Evolutionary conservation across 805 yeast species (phyloP).

Genomic region (Wickerhamiella sergipiensis): DNA sequence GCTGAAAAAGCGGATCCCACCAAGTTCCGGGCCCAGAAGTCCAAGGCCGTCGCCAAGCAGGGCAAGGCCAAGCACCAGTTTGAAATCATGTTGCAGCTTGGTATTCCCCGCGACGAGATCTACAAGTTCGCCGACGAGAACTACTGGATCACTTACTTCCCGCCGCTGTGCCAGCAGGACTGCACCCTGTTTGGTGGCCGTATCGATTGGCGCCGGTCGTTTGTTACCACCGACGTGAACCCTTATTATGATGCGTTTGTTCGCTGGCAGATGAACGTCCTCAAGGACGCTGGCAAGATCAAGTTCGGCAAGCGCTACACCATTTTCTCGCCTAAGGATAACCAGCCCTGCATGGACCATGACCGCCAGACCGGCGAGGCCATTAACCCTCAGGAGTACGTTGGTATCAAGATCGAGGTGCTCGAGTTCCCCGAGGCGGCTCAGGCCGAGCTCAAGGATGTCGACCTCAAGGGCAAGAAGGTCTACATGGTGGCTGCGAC

Average conservation of each 20-base stretch:
- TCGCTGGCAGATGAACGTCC: conserved; percentile 89
- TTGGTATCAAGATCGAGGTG: conserved; percentile 65
- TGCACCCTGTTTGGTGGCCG: conserved; percentile 78
- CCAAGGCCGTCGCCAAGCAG: conserved; percentile 86
- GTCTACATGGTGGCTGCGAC: conserved; percentile 89
- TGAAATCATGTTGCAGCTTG: conserved; percentile 92
- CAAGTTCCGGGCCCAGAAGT: conserved; percentile 82
- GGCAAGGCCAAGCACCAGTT: conserved; percentile 91
- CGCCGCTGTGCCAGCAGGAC: conserved; percentile 72
- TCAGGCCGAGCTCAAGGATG: conserved; percentile 30
- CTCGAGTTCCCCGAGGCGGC: conserved; percentile 33
- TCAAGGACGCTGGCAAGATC: conserved; percentile 76
- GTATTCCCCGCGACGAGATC: conserved; percentile 73
- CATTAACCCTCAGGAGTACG: conserved; percentile 91
- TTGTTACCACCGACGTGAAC: conserved; percentile 88
- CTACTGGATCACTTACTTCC: conserved; percentile 85
- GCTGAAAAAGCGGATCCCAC: conserved; percentile 60
- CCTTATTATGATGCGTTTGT: conserved; percentile 91
- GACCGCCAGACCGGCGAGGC: conserved; percentile 97
- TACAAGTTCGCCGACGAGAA: conserved; percentile 81
- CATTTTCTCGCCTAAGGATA: conserved; percentile 92
- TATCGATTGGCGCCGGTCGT: conserved; percentile 96
- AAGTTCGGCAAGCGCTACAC: conserved; percentile 98
- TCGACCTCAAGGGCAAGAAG: conserved; percentile 40
- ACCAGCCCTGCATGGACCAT: conserved; percentile 99